Base-by-base conservation (phyloP, 2,329 filamentous ascomycete species). In the Xylariales sp. region DNA sequence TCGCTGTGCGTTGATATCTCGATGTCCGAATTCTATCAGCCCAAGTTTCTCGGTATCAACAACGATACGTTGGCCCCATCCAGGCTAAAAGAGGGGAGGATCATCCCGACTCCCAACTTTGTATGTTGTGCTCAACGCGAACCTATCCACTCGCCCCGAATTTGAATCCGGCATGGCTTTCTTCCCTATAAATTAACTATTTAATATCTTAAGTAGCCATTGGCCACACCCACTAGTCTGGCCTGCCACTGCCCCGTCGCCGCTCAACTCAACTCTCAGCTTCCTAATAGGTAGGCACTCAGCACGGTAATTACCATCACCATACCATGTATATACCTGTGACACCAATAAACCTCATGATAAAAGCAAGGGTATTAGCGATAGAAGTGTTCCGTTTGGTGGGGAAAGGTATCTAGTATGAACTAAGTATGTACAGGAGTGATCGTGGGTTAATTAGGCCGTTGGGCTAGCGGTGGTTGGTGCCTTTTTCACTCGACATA, bases 1-100 rank as follows among this genome's bases (percentile, higher is more conserved):
- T 60, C 30, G 58, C 52, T 59, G 10, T 53, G 56, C 56, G 56
- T 48, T 36, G 4, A 52, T 10, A 12, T 57, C n/a, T 60, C 49
- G 50, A 64, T 52, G 34, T 46, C 65, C 48, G 48, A 50, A 45
- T 45, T 28, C 1, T 23, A 50, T 48, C 28, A 62, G 32, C 46
- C 34, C 39, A 39, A 14, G 23, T 14, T 56, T 50, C 32, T 48
- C 43, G 12, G n/a, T 34, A 57, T 36, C 18, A 2, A 48, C 18
- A 32, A 5, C 41, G 18, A 48, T 10, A 10, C 12, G 32, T 59
- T 9, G 28, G 30, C 30, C 55, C 49, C 53, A 14, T n/a, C 54
- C 48, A 53, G 14, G 54, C 39, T 53, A 10, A 58, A 55, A 61
- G 28, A 28, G 41, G 43, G 32, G 53, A 28, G 14, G 32, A 48